Evolutionary conservation across 805 yeast species (phyloP).

Genomic region (Ogataea pini): DNA sequence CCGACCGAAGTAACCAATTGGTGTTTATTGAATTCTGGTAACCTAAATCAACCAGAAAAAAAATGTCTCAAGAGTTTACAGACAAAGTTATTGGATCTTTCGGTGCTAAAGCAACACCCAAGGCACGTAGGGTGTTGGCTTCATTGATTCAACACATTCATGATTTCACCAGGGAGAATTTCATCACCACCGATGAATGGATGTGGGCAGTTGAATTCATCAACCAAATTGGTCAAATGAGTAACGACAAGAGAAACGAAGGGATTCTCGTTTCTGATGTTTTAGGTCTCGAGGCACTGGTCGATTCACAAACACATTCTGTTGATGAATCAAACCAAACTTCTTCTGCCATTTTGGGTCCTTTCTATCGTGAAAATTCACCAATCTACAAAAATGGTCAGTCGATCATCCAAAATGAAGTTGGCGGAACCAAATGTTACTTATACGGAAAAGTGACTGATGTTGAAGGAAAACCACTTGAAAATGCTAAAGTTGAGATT

Average conservation of each 20-base stretch:
- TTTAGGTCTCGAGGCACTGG: slow-evolving; percentile 37
- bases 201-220: slow-evolving; percentile 34
- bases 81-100: slow-evolving; percentile 31
- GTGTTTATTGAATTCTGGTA: neutral
- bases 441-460: slow-evolving; percentile 33
- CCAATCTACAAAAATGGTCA: slow-evolving; percentile 33
- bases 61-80: slow-evolving; percentile 34
- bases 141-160: slow-evolving; percentile 38
- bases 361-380: slow-evolving; percentile 37
- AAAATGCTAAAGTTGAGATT: slow-evolving; percentile 35
- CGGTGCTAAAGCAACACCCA: slow-evolving; percentile 33
- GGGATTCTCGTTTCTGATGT: slow-evolving; percentile 39
- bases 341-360: slow-evolving; percentile 38
- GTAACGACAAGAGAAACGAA: slow-evolving; percentile 35
- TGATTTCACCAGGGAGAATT: slow-evolving; percentile 38
- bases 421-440: slow-evolving; percentile 34
- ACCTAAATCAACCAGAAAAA: neutral
- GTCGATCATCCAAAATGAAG: slow-evolving; percentile 36
- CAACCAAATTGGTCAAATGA: slow-evolving; percentile 37
- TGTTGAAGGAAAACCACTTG: slow-evolving; percentile 33
- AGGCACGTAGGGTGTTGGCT: slow-evolving; percentile 24
- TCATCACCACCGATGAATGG: slow-evolving; percentile 40
- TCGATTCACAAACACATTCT: slow-evolving; percentile 35
- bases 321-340: slow-evolving; percentile 26
- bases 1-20: neutral